phyloP scores from a whole-genome alignment of 768 basidiomycete species.

The Boletus insuetus region DNA sequence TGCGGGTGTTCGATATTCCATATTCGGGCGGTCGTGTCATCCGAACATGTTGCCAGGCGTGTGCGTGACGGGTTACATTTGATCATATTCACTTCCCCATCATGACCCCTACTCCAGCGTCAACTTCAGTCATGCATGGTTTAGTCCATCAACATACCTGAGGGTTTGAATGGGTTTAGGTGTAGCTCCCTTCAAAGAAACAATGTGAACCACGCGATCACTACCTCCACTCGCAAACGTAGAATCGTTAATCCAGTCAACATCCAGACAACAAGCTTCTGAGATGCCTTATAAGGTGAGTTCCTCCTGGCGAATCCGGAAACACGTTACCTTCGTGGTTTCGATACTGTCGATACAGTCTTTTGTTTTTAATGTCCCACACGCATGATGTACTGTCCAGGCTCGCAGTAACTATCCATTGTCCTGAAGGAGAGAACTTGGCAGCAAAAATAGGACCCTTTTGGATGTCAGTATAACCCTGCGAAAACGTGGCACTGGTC shows the following conservation, averaged over 20 bases:
- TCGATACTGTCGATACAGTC: conserved; percentile 59
- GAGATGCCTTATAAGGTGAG: conserved; percentile 10
- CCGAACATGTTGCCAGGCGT: conserved; percentile 75
- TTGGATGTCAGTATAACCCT: conserved; percentile 22
- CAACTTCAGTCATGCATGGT: neutral
- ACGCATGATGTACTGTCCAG: conserved; percentile 74
- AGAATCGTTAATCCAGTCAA: conserved; percentile 73
- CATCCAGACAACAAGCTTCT: conserved; percentile 74
- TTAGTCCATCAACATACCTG: conserved; percentile 41
- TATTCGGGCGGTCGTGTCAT: conserved; percentile 74
- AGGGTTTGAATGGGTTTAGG: conserved; percentile 60
- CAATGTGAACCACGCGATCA: conserved; percentile 60
- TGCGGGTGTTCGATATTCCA: conserved; percentile 61
- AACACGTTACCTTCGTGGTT: conserved; percentile 56
- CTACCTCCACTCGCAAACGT: conserved; percentile 75
- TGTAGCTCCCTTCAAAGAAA: conserved; percentile 51
- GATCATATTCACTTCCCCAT: conserved; percentile 75
- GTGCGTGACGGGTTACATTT: conserved; percentile 65
- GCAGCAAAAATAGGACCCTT: conserved; percentile 81
- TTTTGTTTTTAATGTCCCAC: conserved; percentile 69
- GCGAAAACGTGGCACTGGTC: conserved; percentile 5
- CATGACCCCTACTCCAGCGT: conserved; percentile 55
- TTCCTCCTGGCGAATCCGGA: neutral
- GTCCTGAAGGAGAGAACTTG: conserved; percentile 70
- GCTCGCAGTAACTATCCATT: conserved; percentile 74